Evolutionary conservation across 177 flowering plant species (phyloP), one percentile per base, ranked within the genome.

Genomic region (Vitis hybrid): DNA sequence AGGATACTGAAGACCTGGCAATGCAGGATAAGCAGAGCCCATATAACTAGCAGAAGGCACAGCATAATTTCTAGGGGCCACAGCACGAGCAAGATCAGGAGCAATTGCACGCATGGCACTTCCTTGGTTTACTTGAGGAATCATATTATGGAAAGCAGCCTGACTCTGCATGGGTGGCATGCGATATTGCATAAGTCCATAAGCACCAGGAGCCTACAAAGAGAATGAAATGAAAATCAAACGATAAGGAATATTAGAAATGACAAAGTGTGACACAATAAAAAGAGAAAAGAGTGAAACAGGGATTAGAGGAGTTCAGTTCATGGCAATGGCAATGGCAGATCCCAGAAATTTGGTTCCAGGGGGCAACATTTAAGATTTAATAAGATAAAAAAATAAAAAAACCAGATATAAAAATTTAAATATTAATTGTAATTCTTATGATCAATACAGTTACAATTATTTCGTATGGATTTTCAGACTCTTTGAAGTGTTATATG

Each of bases 181-280:
- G 66, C 91, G 93, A 76, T 90, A 93, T 73, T 80, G 98, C 94
- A 94, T 82, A 66, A 90, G 84, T 18, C 99, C 98, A 73, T 91
- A 96, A 69, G 84, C 67, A 78, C 98, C 98, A 70, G 99, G 88
- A 74, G 90, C 86, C 99, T 96, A 75, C 54, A 78, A 65, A 77
- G 49, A 66, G 69, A 72, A 76, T 2, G 48, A 53, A 21, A 68
- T 63, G 53, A 65, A 17, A 61, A 71, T 46, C 41, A 27, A 8
- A 71, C 21, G 53, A 61, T 21, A 46, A 20, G n/a, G 0, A 60
- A 55, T n/a, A 21, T 9, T 20, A 46, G 20, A 17, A 52, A 69
- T 17, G 6, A 46, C 53, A 27, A 24, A 60, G 11, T 18, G 27
- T 18, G 30, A 20, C 11, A 50, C 18, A 61, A 61, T n/a, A n/a